These are phyloP conservation scores for Rhododendron williamsianum DNA, from an alignment of 148 eudicot species.

Conservation along the genomic window DNA sequence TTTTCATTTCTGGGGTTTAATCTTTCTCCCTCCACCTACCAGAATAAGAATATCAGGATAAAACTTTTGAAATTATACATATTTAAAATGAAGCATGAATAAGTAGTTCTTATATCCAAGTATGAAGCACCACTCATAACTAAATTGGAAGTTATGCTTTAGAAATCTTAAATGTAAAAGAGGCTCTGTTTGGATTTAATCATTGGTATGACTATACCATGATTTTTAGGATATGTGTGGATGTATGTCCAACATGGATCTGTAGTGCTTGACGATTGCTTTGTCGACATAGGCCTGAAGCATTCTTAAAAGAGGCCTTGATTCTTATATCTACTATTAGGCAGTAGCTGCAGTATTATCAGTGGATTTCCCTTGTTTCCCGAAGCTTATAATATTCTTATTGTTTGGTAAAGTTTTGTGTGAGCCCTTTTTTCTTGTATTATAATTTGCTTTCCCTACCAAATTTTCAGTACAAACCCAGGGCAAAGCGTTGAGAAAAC, in stretches of 20 bases:
- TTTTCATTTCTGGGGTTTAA: not conserved
- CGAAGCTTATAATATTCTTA: not conserved
- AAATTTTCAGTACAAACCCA: constrained; percentile 38
- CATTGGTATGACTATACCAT: not conserved
- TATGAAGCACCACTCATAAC: not conserved
- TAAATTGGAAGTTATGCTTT: not conserved
- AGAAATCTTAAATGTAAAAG: not conserved
- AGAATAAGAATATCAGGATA: not conserved
- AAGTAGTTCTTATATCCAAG: not conserved
- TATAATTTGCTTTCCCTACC: constrained; percentile 20
- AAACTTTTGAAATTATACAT: not conserved
- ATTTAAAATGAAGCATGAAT: not conserved
- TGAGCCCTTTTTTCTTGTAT: not conserved
- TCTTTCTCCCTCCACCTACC: not conserved
- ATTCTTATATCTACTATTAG: not conserved
- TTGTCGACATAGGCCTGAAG: not conserved
- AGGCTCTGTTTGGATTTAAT: not conserved
- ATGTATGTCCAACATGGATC: not conserved
- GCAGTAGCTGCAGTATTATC: not conserved
- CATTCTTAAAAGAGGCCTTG: not conserved
- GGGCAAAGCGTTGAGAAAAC: constrained; percentile 53
- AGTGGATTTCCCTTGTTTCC: not conserved
- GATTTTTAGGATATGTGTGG: not conserved
- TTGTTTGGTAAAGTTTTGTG: not conserved
- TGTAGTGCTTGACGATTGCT: not conserved